A percentile compares a stretch with the other conserved stretches of the same genome.
Conservation (phyloP, 306 rosid genomes). For the Quercus agrifolia region DNA sequence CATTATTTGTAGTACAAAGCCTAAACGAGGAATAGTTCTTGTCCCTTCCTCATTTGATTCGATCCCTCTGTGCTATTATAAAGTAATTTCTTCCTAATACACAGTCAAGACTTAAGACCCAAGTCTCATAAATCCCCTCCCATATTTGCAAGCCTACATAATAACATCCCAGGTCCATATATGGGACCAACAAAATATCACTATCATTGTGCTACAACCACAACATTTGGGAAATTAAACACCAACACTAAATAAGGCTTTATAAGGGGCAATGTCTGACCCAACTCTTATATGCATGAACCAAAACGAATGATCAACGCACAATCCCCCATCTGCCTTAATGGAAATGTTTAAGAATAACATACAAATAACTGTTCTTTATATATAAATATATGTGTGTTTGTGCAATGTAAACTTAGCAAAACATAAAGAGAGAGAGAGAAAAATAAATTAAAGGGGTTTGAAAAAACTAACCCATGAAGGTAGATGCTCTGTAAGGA, state of each 20-base stretch:
- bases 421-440: background rate
- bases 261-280: background rate
- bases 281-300: background rate
- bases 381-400: background rate
- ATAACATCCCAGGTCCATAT: too few relatives aligned
- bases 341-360: background rate
- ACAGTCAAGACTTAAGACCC: too few relatives aligned
- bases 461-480: slow-evolving; percentile 24
- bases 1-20: too few relatives aligned
- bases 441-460: background rate
- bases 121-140: too few relatives aligned
- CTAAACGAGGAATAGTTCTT: too few relatives aligned
- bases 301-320: background rate
- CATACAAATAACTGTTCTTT: background rate
- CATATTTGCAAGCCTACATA: too few relatives aligned
- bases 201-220: background rate
- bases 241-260: background rate
- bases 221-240: background rate
- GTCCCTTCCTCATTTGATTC: too few relatives aligned
- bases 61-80: too few relatives aligned
- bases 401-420: background rate
- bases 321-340: background rate
- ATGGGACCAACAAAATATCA: too few relatives aligned
- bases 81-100: too few relatives aligned
- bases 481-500: slow-evolving; percentile 21